A percentile compares a stretch with the other conserved stretches of the same genome.
phyloP scores from a whole-genome alignment of 805 yeast species.

The Metschnikowia arizonensis region DNA sequence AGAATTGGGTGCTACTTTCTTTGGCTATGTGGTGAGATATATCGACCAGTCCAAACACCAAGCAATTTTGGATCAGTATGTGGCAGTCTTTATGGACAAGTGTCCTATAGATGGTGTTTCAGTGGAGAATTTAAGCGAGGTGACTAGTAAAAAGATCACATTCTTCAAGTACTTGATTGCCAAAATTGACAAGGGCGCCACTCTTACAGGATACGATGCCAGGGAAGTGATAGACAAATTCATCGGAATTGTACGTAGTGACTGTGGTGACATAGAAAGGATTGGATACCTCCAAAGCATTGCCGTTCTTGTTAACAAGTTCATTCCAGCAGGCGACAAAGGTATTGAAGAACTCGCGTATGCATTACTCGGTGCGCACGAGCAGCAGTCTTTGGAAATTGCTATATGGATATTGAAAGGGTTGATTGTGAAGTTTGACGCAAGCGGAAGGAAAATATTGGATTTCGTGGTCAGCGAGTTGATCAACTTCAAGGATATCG shows the following conservation, averaged over 20 bases:
- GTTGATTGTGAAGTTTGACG: slow-evolving; percentile 54
- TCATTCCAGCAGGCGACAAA: slow-evolving; percentile 15
- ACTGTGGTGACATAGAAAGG: slow-evolving; percentile 3
- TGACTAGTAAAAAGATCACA: slow-evolving; percentile 33
- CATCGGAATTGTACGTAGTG: slow-evolving; percentile 30
- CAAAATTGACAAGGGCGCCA: slow-evolving; percentile 43
- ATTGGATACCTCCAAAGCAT: slow-evolving; percentile 51
- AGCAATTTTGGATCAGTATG: slow-evolving; percentile 36
- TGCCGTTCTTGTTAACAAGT: slow-evolving; percentile 51
- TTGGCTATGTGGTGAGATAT: slow-evolving; percentile 40
- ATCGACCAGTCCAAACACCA: slow-evolving; percentile 45
- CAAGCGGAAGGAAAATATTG: slow-evolving; percentile 24
- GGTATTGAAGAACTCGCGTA: slow-evolving; percentile 4
- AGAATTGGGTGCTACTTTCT: slow-evolving; percentile 39
- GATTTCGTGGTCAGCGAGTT: slow-evolving; percentile 22
- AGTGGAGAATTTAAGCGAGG: slow-evolving; percentile 19
- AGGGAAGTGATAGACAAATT: slow-evolving; percentile 18
- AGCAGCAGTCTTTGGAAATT: slow-evolving; percentile 42
- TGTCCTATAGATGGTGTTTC: slow-evolving; percentile 9
- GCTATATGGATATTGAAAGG: slow-evolving; percentile 73
- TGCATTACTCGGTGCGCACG: slow-evolving; percentile 4
- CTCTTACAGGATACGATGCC: slow-evolving; percentile 12
- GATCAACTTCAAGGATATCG: slow-evolving; percentile 28
- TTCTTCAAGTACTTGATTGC: slow-evolving; percentile 43
- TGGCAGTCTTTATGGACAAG: slow-evolving; percentile 32